Evolutionary conservation across 225 moss, liverwort and hornwort species (phyloP), one percentile per base, ranked within the genome.

Genomic region (Ulota crispa): DNA sequence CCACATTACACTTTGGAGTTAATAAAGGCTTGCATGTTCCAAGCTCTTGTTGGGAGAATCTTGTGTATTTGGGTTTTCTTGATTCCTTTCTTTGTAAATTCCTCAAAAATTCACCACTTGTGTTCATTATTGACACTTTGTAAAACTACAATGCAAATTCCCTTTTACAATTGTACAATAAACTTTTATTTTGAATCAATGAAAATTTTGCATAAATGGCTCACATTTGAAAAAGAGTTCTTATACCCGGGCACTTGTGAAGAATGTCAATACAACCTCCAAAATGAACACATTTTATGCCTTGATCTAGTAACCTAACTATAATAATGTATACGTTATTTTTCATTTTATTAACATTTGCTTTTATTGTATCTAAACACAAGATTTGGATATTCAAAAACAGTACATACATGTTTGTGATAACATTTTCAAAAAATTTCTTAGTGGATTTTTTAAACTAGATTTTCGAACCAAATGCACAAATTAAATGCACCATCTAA

Each of bases 1-100:
- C 1, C 2, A 87, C 89, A 7, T 72, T 81, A 5, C 66, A 72
- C 27, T 39, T 80, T 8, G 91, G 87, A 11, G 91, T 92, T 5
- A 92, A 9, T 53, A 89, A 53, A 20, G 87, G 89, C 42, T 84
- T 92, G 77, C 64, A 88, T 24, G 88, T 82, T 11, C 16, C 7
- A 7, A 88, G 85, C 47, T 88, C 88, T 69, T 88, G 88, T 59
- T 85, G 88, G 4, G 88, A 85, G 64, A 88, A 85, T 62, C 64
- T 80, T 1, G 85, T 45, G 15, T 88, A 85, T 26, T 23, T 85
- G 0, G 85, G 83, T 39, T 83, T 77, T 32, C 73, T 73, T 28
- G 80, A 85, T 21, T 57, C 26, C 5, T 0, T 63, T 0, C n/a
- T 59, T 24, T 70, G 69, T 18, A 37, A 59, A 20, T 36, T 74